Base-by-base conservation (phyloP, 495 filamentous ascomycete genomes). In the Hyaloscypha finlandica region DNA sequence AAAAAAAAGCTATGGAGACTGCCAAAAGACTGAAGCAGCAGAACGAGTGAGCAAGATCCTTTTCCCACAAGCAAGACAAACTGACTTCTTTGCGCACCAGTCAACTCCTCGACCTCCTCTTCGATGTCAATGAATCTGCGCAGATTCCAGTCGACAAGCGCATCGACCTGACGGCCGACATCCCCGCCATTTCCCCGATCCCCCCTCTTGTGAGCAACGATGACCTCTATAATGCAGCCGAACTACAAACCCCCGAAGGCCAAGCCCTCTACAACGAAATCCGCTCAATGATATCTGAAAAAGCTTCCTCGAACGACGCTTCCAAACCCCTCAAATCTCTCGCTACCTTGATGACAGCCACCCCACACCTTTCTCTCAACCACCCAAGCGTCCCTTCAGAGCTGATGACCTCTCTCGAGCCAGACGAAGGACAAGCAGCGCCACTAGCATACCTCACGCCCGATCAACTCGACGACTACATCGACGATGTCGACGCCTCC, bases 1-100 rank as follows among this genome's bases (percentile, higher is more conserved):
- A 95, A 75, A 85, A 91, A 74, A 88, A 90, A 65, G 91, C 92
- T 11, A 83, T 87, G 63, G 87, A 87, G 68, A 87, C 92, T 6
- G 89, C 91, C 19, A 88, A 88, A 69, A 83, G 93, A 63, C 86
- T 98, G 37, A 87, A 90, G 68, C 87, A 95, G 74, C 88, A 97
- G 77, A 97, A 96, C 72, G 93, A 97, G 72, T 74, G 22, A 64
- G 70, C 19, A 16, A n/a, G 20, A 1, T 32, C 25, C 25, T 37
- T 14, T 37, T 22, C 63, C 53, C 29, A 6, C 32, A 51, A 35
- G 66, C 92, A 90, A 65, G 89, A 90, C 69, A 78, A 96, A 16
- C 69, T 71, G 37, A 68, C 51, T 3, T 53, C 32, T 58, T 6
- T 62, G 8, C 39, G 31, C 48, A 54, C 22, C 65, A 74, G 72